Base-by-base conservation (phyloP, 257 asterid genomes). In the Fraxinus pennsylvanica region DNA sequence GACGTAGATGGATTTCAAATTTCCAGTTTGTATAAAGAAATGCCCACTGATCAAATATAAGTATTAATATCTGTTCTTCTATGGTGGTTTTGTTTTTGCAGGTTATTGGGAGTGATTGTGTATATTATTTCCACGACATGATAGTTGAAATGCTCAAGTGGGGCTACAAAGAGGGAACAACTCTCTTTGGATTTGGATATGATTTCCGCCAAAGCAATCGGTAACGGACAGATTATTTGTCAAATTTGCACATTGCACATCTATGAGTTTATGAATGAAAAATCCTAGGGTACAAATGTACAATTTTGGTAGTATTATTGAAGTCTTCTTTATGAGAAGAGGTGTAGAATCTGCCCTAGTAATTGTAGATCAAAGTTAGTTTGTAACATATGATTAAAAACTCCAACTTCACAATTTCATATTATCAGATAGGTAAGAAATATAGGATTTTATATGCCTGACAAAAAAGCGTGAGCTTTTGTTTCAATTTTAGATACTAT, bases 131-230 rank as follows among this genome's bases (percentile, higher is more conserved):
- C 85, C 94, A 91, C 66, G 96, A 91, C 78, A 89, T 89, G 96
- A 89, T 89, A 63, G 94, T 85, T 57, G 97, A 96, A 87, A 87
- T 93, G 87, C 88, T 90, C 82, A 90, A 80, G 76, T 92, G 97
- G 97, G 99, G 98, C 74, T 96, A 93, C 86, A 85, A 93, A 88
- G 99, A 96, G 86, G 99, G 99, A 74, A 91, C 92, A 52, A 91
- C 99, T 1, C 97, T 96, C 71, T 96, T 93, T 86, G 99, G 99
- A 50, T 96, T 96, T 80, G 99, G 99, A 87, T 96, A 96, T 87
- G 99, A 96, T 93, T 96, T 96, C 87, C 96, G 99, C 74, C 99
- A 96, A 78, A 96, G 98, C 88, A 96, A 93, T 78, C 87, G 99
- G 99, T 96, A 85, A 86, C 71, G 79, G 38, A 47, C 78, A 50